Evolutionary conservation across 306 rosid species (phyloP).

Genomic region (Quercus wislizeni): DNA sequence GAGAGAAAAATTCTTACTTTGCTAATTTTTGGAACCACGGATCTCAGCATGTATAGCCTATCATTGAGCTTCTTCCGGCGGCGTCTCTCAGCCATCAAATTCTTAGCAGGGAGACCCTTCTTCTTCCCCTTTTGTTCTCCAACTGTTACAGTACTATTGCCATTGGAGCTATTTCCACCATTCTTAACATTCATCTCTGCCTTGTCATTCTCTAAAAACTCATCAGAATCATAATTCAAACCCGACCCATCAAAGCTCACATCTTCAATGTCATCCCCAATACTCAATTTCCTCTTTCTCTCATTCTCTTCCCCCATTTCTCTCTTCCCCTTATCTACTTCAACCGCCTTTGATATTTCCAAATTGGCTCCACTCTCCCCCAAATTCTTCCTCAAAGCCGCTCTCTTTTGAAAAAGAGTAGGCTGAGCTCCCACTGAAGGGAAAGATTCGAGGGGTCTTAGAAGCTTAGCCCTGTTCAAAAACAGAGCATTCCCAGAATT

Average conservation of each 20-base stretch:
- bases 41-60: conserved; percentile 91
- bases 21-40: conserved; percentile 97
- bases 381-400: conserved; percentile 60
- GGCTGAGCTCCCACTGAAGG: conserved; percentile 73
- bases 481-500: conserved; percentile 42
- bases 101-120: conserved; percentile 93
- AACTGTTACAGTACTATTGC: conserved; percentile 44
- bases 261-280: conserved; percentile 53
- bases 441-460: conserved; percentile 66
- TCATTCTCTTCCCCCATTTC: conserved; percentile 35
- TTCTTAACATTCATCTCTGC: conserved; percentile 51
- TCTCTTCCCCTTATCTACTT: conserved; percentile 16
- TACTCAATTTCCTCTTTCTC: conserved; percentile 42
- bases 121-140: conserved; percentile 82
- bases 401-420: conserved; percentile 86
- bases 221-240: conserved; percentile 86
- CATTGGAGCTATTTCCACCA: conserved; percentile 56
- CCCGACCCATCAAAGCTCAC: conserved; percentile 62
- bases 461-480: conserved; percentile 50
- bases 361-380: conserved; percentile 22
- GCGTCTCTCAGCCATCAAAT: conserved; percentile 96
- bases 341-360: not conserved
- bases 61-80: conserved; percentile 98
- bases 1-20: conserved; percentile 48
- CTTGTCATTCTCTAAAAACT: conserved; percentile 47